Percentiles rank a stretch among this genome's conserved stretches.
These are phyloP conservation scores for Coemansia sp. DNA, from an alignment of 192 early-diverging fungal genomes.

Conservation along the genomic window DNA sequence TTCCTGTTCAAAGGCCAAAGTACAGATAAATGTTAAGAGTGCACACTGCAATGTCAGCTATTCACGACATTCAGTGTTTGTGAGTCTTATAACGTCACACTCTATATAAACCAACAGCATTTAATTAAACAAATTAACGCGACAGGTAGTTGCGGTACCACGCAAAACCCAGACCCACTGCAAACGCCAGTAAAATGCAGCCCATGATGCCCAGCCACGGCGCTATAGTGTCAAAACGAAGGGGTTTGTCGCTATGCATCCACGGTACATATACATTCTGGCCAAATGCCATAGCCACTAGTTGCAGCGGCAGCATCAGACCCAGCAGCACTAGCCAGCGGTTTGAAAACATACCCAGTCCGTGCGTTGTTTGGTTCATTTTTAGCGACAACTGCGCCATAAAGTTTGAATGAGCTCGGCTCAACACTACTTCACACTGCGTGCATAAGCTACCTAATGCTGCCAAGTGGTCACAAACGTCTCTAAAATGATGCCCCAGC, in stretches of 20 bases:
- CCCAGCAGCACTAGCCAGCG: conserved; percentile 29
- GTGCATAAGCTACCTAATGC: conserved; percentile 66
- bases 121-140: neutral
- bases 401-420: conserved; percentile 76
- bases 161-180: conserved; percentile 19
- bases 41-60: no score
- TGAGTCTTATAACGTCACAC: no score
- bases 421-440: conserved; percentile 74
- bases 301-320: conserved; percentile 61
- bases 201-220: conserved; percentile 63
- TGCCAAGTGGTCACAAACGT: conserved; percentile 62
- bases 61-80: no score
- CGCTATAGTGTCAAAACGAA: conserved; percentile 16
- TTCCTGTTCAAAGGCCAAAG: no score
- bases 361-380: conserved; percentile 57
- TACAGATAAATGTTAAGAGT: no score
- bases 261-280: conserved; percentile 68
- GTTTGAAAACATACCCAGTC: conserved; percentile 31
- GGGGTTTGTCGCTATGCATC: conserved; percentile 35
- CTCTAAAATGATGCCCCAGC: conserved; percentile 13
- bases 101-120: no score
- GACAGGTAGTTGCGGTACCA: conserved; percentile 8
- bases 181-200: conserved; percentile 33
- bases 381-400: conserved; percentile 78
- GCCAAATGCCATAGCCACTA: conserved; percentile 64